Conservation (phyloP, 2,329 filamentous ascomycete species). For the Lomentospora prolificans region DNA sequence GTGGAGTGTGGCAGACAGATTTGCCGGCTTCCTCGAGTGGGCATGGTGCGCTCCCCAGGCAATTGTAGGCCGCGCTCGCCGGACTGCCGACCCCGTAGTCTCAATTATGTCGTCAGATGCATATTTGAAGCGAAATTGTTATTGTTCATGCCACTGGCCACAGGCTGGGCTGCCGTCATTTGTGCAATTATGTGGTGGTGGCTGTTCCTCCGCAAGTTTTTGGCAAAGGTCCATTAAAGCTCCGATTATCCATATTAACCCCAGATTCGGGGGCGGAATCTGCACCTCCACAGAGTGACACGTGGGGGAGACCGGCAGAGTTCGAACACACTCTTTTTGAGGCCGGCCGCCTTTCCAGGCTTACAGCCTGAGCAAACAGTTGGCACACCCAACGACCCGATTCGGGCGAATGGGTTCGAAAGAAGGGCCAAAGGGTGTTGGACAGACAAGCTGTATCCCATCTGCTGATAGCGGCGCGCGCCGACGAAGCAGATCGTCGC, state of each 20-base stretch:
- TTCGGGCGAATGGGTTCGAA: neutral
- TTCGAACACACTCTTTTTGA: neutral
- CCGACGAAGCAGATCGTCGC: neutral
- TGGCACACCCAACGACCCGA: neutral
- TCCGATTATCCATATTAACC: slow-evolving; percentile 9
- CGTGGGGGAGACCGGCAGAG: slow-evolving; percentile 1
- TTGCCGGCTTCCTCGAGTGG: slow-evolving; percentile 5
- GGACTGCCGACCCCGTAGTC: neutral
- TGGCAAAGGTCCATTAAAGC: neutral
- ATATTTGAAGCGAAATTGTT: slow-evolving; percentile 8
- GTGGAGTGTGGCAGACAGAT: slow-evolving; percentile 3
- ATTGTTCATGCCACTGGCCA: neutral
- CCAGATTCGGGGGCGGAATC: slow-evolving; percentile 4
- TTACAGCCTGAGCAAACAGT: neutral
- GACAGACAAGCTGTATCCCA: no score
- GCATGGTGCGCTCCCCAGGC: neutral
- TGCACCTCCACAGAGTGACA: neutral
- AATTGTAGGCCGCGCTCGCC: neutral
- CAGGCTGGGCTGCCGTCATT: slow-evolving; percentile 1
- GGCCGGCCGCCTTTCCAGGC: neutral
- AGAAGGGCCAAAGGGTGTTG: no score
- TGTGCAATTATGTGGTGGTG: neutral
- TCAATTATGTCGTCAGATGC: slow-evolving; percentile 2
- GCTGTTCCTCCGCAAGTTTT: neutral
- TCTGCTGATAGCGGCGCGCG: neutral